Evolutionary conservation across 2,329 filamentous ascomycete genomes (phyloP).

Genomic region (Amauroascus niger): DNA sequence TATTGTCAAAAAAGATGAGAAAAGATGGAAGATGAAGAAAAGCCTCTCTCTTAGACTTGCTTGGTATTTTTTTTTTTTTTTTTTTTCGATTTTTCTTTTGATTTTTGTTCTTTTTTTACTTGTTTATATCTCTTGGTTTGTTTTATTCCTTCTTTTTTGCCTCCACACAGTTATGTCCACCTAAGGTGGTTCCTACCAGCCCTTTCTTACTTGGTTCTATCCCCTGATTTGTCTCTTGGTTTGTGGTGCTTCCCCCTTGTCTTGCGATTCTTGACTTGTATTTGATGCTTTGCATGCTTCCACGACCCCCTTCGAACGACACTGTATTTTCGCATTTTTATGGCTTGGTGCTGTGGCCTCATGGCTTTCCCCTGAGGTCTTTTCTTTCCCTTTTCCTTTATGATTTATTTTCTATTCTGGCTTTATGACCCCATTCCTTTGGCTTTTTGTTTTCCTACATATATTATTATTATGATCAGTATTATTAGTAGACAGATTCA

Average conservation of each 20-base stretch:
- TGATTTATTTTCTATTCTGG: not conserved
- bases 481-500: slow-evolving; percentile 3
- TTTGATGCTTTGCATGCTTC: not conserved
- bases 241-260: not conserved
- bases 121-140: not conserved
- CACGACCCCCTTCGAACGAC: too few relatives aligned
- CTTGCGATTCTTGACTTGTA: not conserved
- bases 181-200: not conserved
- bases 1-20: not conserved
- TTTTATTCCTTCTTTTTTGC: not conserved
- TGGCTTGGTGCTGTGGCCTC: too few relatives aligned
- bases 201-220: not conserved
- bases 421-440: not conserved
- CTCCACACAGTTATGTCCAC: not conserved
- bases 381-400: not conserved
- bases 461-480: not conserved
- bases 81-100: too few relatives aligned
- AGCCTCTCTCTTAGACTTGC: not conserved
- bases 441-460: not conserved
- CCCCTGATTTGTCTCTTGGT: not conserved
- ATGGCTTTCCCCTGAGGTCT: not conserved
- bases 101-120: not conserved
- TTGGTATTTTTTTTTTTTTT: not conserved
- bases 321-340: too few relatives aligned
- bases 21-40: not conserved